phyloP scores from a whole-genome alignment of 2,329 filamentous ascomycete genomes.

The Teratosphaeria gauchensis region DNA sequence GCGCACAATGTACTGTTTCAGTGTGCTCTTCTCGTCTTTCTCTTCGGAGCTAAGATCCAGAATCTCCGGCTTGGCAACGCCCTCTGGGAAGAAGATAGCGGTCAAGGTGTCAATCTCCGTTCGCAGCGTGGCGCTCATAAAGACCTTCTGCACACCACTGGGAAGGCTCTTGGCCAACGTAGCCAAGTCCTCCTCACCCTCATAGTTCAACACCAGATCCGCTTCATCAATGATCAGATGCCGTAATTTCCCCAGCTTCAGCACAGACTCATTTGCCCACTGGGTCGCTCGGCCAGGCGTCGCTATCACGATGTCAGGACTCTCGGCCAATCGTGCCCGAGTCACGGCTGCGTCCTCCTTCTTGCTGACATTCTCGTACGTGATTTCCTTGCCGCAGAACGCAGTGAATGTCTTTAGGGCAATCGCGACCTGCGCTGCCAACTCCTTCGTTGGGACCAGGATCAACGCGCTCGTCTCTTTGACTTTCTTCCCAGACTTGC shows the following conservation, averaged over 20 bases:
- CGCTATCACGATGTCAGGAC: slow-evolving; percentile 80
- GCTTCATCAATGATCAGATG: slow-evolving; percentile 89
- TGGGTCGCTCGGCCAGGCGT: slow-evolving; percentile 78
- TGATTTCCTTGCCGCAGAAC: slow-evolving; percentile 77
- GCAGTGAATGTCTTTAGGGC: slow-evolving; percentile 65
- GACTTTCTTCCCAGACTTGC: slow-evolving; percentile 50
- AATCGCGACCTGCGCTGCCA: slow-evolving; percentile 83
- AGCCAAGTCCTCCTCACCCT: slow-evolving; percentile 82
- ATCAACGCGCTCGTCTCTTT: slow-evolving; percentile 63
- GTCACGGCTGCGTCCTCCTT: slow-evolving; percentile 86
- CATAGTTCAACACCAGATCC: slow-evolving; percentile 86
- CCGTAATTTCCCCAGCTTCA: slow-evolving; percentile 61
- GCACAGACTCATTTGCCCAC: slow-evolving; percentile 62
- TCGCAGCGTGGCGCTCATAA: slow-evolving; percentile 90
- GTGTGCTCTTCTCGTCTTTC: slow-evolving; percentile 42
- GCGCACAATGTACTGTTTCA: slow-evolving; percentile 83
- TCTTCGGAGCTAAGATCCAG: slow-evolving; percentile 78
- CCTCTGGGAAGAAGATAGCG: slow-evolving; percentile 68
- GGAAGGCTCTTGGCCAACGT: slow-evolving; percentile 69
- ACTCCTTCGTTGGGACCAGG: slow-evolving; percentile 86
- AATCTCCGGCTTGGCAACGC: slow-evolving; percentile 47
- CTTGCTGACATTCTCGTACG: slow-evolving; percentile 76
- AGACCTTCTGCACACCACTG: slow-evolving; percentile 75
- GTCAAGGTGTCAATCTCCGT: slow-evolving; percentile 80
- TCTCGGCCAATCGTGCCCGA: slow-evolving; percentile 72